phyloP scores from a whole-genome alignment of 2,329 filamentous ascomycete species.

The Fusarium newnesense region DNA sequence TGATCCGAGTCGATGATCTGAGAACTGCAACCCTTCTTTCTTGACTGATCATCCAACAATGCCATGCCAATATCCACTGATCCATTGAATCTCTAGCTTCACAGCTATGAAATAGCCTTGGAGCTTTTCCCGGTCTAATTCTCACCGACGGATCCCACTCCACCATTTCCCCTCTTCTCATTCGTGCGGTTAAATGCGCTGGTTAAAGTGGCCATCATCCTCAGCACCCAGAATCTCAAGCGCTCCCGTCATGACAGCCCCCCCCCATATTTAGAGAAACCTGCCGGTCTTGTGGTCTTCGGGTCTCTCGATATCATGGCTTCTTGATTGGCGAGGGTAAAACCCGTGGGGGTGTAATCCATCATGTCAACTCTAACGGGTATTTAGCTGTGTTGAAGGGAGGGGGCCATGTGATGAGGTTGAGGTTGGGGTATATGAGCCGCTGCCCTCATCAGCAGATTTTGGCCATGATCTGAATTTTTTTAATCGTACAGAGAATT shows the following conservation, averaged over 20 bases:
- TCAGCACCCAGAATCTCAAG: constrained; percentile 10
- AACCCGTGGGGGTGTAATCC: constrained; percentile 25
- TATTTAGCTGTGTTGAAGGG: not conserved
- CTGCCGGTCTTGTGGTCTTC: constrained; percentile 16
- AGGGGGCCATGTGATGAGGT: constrained; percentile 26
- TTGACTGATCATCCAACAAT: not conserved
- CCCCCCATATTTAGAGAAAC: constrained; percentile 1
- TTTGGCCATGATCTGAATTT: constrained; percentile 17
- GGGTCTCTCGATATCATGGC: constrained; percentile 16
- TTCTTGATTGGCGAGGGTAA: constrained; percentile 35
- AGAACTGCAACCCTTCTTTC: not conserved
- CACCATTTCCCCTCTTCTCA: not conserved
- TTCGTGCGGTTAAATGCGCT: constrained; percentile 35
- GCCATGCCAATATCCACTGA: not conserved
- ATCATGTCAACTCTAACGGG: constrained; percentile 7
- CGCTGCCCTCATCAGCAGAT: constrained; percentile 38
- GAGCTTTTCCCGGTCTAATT: constrained; percentile 18
- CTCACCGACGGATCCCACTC: constrained; percentile 30
- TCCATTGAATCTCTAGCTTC: not conserved
- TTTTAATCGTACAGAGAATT: not conserved
- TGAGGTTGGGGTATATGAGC: constrained; percentile 38
- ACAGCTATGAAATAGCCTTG: constrained; percentile 5
- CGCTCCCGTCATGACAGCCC: constrained; percentile 38
- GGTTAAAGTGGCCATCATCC: constrained; percentile 9
- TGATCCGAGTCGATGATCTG: not conserved